Percentiles rank a stretch among this genome's conserved stretches.
phyloP scores from a whole-genome alignment of 106 monocot species.

The Gastrodia elata region DNA sequence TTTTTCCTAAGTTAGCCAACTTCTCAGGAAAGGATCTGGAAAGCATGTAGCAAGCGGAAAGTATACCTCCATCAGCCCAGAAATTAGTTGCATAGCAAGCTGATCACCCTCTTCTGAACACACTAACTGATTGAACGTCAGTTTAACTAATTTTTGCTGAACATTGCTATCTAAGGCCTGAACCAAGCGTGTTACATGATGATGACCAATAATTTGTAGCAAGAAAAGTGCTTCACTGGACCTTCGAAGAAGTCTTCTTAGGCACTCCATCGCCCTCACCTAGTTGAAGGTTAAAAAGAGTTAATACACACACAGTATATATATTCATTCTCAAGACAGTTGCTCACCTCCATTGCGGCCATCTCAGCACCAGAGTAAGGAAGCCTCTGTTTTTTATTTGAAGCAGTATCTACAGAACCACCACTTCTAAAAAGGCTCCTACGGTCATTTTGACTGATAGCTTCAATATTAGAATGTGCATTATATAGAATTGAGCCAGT shows the following conservation, averaged over 20 bases:
- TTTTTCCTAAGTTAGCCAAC: background rate
- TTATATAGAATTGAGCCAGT: slow-evolving; percentile 76
- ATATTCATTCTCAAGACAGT: background rate
- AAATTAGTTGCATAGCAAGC: slow-evolving; percentile 75
- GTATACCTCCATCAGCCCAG: slow-evolving; percentile 87
- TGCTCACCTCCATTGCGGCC: slow-evolving; percentile 89
- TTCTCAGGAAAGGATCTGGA: background rate
- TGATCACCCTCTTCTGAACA: slow-evolving; percentile 96
- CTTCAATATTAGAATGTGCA: slow-evolving; percentile 22
- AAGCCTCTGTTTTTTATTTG: slow-evolving; percentile 63
- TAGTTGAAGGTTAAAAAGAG: slow-evolving; percentile 15
- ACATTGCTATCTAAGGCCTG: slow-evolving; percentile 52
- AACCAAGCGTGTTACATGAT: slow-evolving; percentile 71
- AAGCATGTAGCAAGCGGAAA: background rate
- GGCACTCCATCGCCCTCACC: slow-evolving; percentile 96
- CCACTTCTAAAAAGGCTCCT: slow-evolving; percentile 26
- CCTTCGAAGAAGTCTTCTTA: slow-evolving; percentile 87
- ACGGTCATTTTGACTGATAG: slow-evolving; percentile 13
- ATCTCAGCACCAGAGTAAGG: slow-evolving; percentile 61
- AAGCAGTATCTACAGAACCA: slow-evolving; percentile 22
- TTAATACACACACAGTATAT: background rate
- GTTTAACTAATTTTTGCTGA: slow-evolving; percentile 51
- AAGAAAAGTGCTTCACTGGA: slow-evolving; percentile 94
- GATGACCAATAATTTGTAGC: slow-evolving; percentile 88
- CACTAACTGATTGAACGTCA: slow-evolving; percentile 84